These are phyloP conservation scores for Tetrahymena thermophila DNA, from an alignment of 73 alveolate species.

Conservation along the genomic window DNA sequence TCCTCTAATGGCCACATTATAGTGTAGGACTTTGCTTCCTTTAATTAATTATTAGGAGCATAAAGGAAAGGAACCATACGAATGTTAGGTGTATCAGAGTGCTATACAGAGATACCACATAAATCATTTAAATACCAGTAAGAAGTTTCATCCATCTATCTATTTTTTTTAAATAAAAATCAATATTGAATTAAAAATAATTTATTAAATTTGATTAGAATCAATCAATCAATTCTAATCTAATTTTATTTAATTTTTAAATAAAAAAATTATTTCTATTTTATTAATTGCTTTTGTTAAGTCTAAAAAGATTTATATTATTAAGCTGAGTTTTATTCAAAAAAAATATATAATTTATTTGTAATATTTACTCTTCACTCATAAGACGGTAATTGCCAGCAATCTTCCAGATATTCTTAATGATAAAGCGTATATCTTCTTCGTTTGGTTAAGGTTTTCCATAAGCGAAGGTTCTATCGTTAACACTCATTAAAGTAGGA, in stretches of 20 bases:
- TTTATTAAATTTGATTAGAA: background rate
- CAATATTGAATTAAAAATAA: background rate
- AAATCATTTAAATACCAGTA: conserved; percentile 90
- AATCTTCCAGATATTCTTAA: conserved; percentile 65
- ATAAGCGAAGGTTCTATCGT: conserved; percentile 30
- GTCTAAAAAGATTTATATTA: too few species aligned
- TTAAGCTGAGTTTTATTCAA: too few species aligned
- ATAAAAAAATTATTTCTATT: too few species aligned
- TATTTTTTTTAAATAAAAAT: background rate
- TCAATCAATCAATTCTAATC: too few species aligned
- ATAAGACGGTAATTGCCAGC: conserved; percentile 78
- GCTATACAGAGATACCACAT: conserved; percentile 78
- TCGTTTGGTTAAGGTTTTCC: conserved; percentile 25
- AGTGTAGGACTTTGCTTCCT: conserved; percentile 75
- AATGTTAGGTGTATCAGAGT: conserved; percentile 86
- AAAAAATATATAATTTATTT: too few species aligned
- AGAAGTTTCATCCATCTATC: conserved; percentile 79
- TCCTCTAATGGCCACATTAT: conserved; percentile 77
- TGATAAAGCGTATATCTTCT: conserved; percentile 51
- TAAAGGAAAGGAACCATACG: conserved; percentile 81
- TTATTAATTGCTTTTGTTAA: too few species aligned
- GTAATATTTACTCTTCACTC: conserved; percentile 29
- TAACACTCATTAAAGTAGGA: conserved; percentile 45
- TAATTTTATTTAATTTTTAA: too few species aligned
- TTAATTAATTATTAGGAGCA: conserved; percentile 63